Percentiles rank a stretch among this genome's conserved stretches.
phyloP scores from a whole-genome alignment of 2,329 filamentous ascomycete species.

The Chalara sp. region DNA sequence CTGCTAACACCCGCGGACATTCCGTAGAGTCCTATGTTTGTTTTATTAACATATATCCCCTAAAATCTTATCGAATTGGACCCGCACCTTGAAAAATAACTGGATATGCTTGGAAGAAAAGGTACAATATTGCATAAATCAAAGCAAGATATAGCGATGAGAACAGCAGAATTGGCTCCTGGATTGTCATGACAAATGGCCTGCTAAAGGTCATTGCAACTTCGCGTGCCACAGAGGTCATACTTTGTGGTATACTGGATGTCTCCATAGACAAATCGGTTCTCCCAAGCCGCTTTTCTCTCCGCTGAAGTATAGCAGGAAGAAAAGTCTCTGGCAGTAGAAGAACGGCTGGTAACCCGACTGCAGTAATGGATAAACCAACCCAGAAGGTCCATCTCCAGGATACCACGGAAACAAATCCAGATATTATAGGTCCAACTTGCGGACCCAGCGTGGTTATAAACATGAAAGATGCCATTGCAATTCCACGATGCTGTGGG shows the following conservation, averaged over 20 bases:
- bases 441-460: constrained; percentile 1
- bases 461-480: not conserved
- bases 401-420: not conserved
- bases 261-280: too few species aligned
- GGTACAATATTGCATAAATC: constrained; percentile 53
- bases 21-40: not conserved
- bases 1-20: not conserved
- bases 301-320: too few species aligned
- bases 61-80: not conserved
- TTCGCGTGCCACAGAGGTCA: too few species aligned
- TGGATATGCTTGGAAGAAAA: constrained; percentile 58
- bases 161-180: constrained; percentile 54
- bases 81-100: constrained; percentile 43
- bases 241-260: too few species aligned
- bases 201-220: too few species aligned
- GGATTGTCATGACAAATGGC: constrained; percentile 34
- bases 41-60: not conserved
- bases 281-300: too few species aligned
- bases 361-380: constrained; percentile 3
- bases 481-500: not conserved
- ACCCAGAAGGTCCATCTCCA: not conserved
- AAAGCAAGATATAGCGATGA: constrained; percentile 52
- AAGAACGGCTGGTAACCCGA: constrained; percentile 4
- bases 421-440: not conserved
- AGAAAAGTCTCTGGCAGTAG: too few species aligned